Evolutionary conservation across 2,329 filamentous ascomycete species (phyloP), one percentile per base, ranked within the genome.

Genomic region (Xylaria sp.): DNA sequence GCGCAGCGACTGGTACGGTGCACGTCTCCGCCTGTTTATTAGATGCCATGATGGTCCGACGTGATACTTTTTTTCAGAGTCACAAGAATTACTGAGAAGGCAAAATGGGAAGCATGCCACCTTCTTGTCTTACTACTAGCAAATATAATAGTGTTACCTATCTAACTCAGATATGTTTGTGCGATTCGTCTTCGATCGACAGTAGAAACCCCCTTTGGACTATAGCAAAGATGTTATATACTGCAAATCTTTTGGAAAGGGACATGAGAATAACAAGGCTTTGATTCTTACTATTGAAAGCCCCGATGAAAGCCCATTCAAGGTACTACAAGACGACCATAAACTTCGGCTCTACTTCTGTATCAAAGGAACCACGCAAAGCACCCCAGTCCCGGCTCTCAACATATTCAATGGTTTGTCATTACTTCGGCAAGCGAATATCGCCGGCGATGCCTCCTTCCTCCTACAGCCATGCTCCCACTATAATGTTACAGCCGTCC

Each of bases 1-100:
- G 67, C 35, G 67, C 67, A 42, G 50, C 55, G 0, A 66, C 59
- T 1, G 70, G 70, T 43, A 71, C 64, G 6, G 50, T 67, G 14
- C 67, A 64, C n/a, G 60, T 54, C 25, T 43, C 21, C 3, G 5
- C 28, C 35, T 54, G 35, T 14, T 42, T 19, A 21, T 54, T 43
- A 17, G 50, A 28, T 31, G 54, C 12, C 57, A 64, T 63, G 4
- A n/a, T 45, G 49, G 19, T 17, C 14, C 4, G 21, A 51, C 37
- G 8, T 11, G 12, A 56, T 51, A 33, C n/a, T 8, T n/a, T 42
- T 37, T 23, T 33, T 19, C 17, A 25, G 40, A 47, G 14, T 9
- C 37, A 8, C n/a, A 28, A n/a, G 40, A 17, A 12, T 12, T 64
- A 38, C 47, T 35, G 9, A 60, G 50, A n/a, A n/a, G 43, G 45